phyloP scores from a whole-genome alignment of 2,329 filamentous ascomycete species.

The Colletotrichum eleusines region DNA sequence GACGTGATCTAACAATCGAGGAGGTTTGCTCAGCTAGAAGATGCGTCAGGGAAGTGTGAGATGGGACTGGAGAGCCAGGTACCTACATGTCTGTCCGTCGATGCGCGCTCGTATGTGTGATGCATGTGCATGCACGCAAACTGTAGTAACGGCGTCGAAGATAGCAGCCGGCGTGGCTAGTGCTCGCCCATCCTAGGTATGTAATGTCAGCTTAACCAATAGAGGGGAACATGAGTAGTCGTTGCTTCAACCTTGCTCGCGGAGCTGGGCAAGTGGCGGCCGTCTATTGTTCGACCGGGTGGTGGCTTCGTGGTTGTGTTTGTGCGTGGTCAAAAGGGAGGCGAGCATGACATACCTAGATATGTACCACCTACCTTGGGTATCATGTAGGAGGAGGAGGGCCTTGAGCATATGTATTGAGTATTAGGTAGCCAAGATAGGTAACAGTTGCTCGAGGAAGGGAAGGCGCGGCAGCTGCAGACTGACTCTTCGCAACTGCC shows the following conservation, averaged over 20 bases:
- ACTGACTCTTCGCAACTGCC: neutral
- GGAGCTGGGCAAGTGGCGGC: neutral
- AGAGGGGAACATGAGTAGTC: neutral
- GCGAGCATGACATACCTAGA: neutral
- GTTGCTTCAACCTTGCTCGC: neutral
- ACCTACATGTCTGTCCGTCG: neutral
- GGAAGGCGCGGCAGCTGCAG: neutral
- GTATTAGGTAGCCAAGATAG: no score
- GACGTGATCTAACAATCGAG: conserved; percentile 13
- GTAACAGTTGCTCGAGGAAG: neutral
- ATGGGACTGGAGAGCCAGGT: neutral
- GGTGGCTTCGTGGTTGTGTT: neutral
- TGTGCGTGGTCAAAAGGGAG: neutral
- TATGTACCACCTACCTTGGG: no score
- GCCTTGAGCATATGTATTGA: neutral
- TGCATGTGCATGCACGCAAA: conserved; percentile 19
- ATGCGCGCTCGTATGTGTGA: conserved; percentile 3
- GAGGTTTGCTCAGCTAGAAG: neutral
- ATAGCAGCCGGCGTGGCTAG: neutral
- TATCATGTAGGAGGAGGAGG: neutral
- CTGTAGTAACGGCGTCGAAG: neutral
- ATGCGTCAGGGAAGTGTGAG: neutral
- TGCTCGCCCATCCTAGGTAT: neutral
- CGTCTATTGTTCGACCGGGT: neutral
- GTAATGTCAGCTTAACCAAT: neutral